Evolutionary conservation across 2,329 filamentous ascomycete species (phyloP), one percentile per base, ranked within the genome.

Genomic region (Fusarium decemcellulare): DNA sequence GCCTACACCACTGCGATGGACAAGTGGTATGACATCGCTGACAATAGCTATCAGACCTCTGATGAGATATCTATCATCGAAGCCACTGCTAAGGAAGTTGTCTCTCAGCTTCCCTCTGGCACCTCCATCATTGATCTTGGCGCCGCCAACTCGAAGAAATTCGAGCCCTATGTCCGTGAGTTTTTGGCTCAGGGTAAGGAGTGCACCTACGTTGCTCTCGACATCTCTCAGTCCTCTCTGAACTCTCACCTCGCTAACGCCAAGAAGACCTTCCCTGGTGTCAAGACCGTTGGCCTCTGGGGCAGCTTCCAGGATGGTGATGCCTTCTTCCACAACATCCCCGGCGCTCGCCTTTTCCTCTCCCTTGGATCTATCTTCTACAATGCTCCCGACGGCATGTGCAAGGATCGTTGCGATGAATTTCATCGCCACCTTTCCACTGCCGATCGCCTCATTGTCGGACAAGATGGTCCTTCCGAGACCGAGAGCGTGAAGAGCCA

Each of bases 1-100:
- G 72, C 70, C 3, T 75, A 75, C 48, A 72, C 63, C 1, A 23
- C 39, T 0, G 68, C 64, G 0, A 75, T 75, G 73, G 57, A 68
- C 0, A 59, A 68, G 0, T 74, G 73, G 73, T 57, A 42, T 1
- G 30, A 54, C 0, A 70, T 75, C 1, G 63, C 73, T 3, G 53
- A 71, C 3, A 30, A 5, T 0, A 74, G 72, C 0, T 74, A 74
- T 27, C 73, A 75, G 16, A 75, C 73, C 0, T 47, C 59, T 0
- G 55, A 72, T 2, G 73, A 75, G 2, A 32, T 72, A 0, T 0
- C 14, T 0, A 73, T 75, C 16, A 75, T 75, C 37, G 5, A 71
- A 10, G 16, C 52, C 4, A 75, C 73, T 1, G 62, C 59, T 5
- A 34, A n/a, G 5, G 39, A 59, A 0, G 54, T 75, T 2, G 73